Evolutionary conservation across 345 rosid species (phyloP).

Genomic region (Jatropha curcas): DNA sequence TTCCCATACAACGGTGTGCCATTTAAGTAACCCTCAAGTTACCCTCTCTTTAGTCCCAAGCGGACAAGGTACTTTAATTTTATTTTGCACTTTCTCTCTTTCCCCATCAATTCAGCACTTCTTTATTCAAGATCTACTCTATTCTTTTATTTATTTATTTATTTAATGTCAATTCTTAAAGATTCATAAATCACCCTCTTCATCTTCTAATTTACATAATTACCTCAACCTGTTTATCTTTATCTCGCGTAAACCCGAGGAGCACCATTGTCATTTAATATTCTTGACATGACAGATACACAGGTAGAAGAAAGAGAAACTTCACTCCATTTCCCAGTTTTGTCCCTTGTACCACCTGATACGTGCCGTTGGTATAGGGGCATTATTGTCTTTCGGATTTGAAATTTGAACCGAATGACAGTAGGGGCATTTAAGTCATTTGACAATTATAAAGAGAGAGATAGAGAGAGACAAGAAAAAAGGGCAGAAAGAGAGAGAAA

Average conservation of each 20-base stretch:
- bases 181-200: background rate
- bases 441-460: conserved; percentile 7
- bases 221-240: background rate
- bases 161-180: background rate
- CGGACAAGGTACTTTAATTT: too few species aligned
- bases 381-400: background rate
- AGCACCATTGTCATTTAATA: background rate
- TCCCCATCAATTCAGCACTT: too few species aligned
- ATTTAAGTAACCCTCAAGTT: too few species aligned
- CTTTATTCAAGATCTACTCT: too few species aligned
- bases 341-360: background rate
- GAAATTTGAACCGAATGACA: background rate
- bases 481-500: conserved; percentile 1
- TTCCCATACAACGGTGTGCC: too few species aligned
- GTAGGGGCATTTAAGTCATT: conserved; percentile 2
- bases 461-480: background rate
- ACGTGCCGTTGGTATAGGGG: background rate
- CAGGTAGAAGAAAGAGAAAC: background rate
- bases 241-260: background rate
- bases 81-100: too few species aligned
- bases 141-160: background rate
- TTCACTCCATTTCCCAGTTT: background rate
- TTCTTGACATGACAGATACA: background rate
- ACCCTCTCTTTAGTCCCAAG: too few species aligned
- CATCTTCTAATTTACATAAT: background rate